Conservation (phyloP, 73 alveolate species). For the Paramecium sexaurelia region DNA sequence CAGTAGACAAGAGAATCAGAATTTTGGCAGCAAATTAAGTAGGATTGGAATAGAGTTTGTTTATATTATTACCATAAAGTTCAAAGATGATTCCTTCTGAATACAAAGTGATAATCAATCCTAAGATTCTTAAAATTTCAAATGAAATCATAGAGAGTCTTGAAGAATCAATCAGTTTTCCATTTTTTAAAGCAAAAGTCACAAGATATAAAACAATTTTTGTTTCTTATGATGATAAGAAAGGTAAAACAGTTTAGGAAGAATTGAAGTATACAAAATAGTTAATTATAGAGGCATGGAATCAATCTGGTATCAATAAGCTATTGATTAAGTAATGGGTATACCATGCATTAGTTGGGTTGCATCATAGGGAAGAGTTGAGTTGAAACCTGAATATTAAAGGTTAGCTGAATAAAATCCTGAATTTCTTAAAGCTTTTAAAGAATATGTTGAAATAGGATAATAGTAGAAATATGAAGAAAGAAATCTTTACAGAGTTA, state of each 20-base stretch:
- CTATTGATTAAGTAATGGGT: slow-evolving; percentile 32
- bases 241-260: not conserved
- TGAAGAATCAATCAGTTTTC: not conserved
- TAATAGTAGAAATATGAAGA: not conserved
- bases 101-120: not conserved
- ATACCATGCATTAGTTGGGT: not conserved
- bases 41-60: not conserved
- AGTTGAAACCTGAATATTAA: not conserved
- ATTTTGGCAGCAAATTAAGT: not conserved
- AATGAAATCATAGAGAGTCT: not conserved
- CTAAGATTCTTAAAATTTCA: not conserved
- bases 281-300: not conserved
- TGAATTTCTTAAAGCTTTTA: not conserved
- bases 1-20: not conserved
- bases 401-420: not conserved
- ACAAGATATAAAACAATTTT: not conserved
- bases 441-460: not conserved
- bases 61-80: not conserved
- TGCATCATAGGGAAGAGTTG: not conserved
- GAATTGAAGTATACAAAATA: not conserved
- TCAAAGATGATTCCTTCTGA: not conserved
- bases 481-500: not conserved
- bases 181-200: not conserved
- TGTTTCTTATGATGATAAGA: not conserved
- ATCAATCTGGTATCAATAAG: slow-evolving; percentile 17